A percentile compares a stretch with the other conserved stretches of the same genome.
These are phyloP conservation scores for Omphalea diandra DNA, from an alignment of 441 rosid species.

Conservation along the genomic window DNA sequence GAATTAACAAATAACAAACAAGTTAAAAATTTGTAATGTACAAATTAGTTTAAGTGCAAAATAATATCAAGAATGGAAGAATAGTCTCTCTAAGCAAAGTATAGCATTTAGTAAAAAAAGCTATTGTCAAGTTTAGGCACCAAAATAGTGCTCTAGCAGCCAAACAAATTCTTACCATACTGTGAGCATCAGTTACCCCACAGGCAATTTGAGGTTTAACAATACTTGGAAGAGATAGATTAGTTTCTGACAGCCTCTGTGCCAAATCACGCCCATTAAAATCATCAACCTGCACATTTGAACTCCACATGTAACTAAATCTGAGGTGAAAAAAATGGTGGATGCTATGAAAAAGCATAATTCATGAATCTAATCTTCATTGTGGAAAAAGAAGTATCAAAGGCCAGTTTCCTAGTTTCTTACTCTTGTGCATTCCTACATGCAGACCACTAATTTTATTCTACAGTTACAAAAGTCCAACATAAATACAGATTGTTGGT, in stretches of 20 bases:
- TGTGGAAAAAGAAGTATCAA: background rate
- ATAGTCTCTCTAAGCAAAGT: background rate
- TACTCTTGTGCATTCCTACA: background rate
- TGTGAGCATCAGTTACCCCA: constrained; percentile 93
- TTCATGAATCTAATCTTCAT: background rate
- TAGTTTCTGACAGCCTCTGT: constrained; percentile 48
- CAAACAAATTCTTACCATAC: constrained; percentile 58
- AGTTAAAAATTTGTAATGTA: background rate
- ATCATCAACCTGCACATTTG: constrained; percentile 60
- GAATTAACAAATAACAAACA: background rate
- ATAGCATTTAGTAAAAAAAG: background rate
- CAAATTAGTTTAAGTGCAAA: too few species aligned
- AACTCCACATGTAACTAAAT: constrained; percentile 15
- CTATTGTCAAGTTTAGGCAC: background rate
- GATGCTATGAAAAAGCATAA: background rate
- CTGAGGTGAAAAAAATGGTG: background rate
- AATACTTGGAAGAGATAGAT: constrained; percentile 72
- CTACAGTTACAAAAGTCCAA: background rate
- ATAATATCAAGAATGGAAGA: background rate
- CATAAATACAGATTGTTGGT: background rate
- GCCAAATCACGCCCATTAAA: constrained; percentile 59
- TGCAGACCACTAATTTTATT: background rate
- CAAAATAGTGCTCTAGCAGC: background rate
- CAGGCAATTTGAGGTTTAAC: constrained; percentile 97
- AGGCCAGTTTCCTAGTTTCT: background rate